A percentile compares a stretch with the other conserved stretches of the same genome.
Evolutionary conservation across 257 asterid species (phyloP).

Genomic region (Plantago major): DNA sequence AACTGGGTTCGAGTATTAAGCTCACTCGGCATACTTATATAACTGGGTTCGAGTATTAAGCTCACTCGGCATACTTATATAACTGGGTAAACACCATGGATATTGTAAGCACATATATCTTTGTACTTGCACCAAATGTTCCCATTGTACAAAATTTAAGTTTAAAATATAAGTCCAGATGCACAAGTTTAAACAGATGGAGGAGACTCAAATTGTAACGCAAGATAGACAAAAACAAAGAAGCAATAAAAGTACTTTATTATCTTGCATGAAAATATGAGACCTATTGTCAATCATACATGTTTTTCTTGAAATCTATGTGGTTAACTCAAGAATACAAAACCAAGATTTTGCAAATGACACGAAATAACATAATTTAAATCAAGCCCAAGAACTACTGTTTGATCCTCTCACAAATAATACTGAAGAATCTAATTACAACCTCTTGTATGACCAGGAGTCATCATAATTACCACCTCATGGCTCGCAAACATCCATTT

Average conservation of each 20-base stretch:
- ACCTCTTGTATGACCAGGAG: slow-evolving; percentile 99
- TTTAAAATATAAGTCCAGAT: too few relatives aligned
- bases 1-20: too few relatives aligned
- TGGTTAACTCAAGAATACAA: neutral
- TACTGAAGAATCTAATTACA: slow-evolving; percentile 22
- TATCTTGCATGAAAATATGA: neutral
- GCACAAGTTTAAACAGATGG: neutral
- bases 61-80: too few relatives aligned
- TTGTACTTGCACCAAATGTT: too few relatives aligned
- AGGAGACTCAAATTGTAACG: neutral
- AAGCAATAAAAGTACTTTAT: neutral
- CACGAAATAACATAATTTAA: slow-evolving; percentile 6
- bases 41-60: too few relatives aligned
- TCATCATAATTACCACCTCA: slow-evolving; percentile 75
- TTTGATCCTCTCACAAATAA: slow-evolving; percentile 11
- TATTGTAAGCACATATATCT: too few relatives aligned
- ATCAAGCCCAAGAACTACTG: slow-evolving; percentile 9
- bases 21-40: too few relatives aligned
- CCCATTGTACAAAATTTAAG: too few relatives aligned
- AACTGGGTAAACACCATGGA: too few relatives aligned
- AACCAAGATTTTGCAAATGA: slow-evolving; percentile 3
- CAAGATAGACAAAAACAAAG: neutral
- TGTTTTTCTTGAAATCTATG: too few relatives aligned
- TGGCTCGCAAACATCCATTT: slow-evolving; percentile 99
- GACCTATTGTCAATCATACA: neutral